Evolutionary conservation across 192 early-diverging fungal genomes (phyloP).

Genomic region (Kappamyces sp.): DNA sequence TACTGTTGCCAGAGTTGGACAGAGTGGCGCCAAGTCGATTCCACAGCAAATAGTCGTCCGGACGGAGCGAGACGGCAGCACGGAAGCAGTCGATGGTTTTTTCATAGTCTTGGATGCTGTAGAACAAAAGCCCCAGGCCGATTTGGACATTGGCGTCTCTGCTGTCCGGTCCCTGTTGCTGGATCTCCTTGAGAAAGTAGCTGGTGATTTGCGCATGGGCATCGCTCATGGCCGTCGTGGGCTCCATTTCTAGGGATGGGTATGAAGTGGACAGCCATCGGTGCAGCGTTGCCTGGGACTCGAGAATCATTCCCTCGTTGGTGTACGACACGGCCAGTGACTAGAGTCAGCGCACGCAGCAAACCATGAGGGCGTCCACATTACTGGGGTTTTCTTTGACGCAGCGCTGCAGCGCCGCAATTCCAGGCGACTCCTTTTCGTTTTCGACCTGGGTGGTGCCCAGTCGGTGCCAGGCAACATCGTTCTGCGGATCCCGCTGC

Average conservation of each 20-base stretch:
- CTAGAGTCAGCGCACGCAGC: conserved; percentile 18
- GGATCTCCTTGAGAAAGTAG: conserved; percentile 65
- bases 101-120: conserved; percentile 85
- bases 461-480: conserved; percentile 70
- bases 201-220: conserved; percentile 66
- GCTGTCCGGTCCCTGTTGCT: background rate
- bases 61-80: conserved; percentile 73
- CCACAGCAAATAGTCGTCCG: conserved; percentile 86
- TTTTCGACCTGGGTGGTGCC: conserved; percentile 90
- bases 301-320: conserved; percentile 76
- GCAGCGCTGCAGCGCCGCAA: conserved; percentile 76
- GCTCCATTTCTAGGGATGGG: conserved; percentile 48
- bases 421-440: conserved; percentile 82
- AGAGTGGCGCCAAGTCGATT: conserved; percentile 91
- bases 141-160: conserved; percentile 87
- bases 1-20: conserved; percentile 72
- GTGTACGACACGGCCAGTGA: conserved; percentile 83
- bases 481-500: conserved; percentile 65
- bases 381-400: conserved; percentile 53
- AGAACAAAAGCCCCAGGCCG: conserved; percentile 86
- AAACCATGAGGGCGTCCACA: conserved; percentile 27
- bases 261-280: conserved; percentile 78
- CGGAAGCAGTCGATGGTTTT: conserved; percentile 95
- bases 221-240: conserved; percentile 27
- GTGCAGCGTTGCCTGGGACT: conserved; percentile 80